Percentiles rank a stretch among this genome's conserved stretches.
Evolutionary conservation across 495 filamentous ascomycete genomes (phyloP).

Genomic region (Cryomyces minteri): DNA sequence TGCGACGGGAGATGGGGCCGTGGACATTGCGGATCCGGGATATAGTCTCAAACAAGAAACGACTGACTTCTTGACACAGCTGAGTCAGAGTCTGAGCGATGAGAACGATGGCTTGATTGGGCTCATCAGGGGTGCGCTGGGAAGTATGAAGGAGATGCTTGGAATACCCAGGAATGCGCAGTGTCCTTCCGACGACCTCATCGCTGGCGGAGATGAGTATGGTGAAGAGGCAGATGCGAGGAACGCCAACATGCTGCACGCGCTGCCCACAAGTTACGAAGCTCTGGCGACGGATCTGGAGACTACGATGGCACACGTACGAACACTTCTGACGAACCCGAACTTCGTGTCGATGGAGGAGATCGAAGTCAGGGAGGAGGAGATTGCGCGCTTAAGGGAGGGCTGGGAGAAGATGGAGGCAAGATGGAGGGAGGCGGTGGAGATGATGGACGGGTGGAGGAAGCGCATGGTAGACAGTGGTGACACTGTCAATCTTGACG

Average conservation of each 20-base stretch:
- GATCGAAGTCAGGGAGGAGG: slow-evolving; percentile 51
- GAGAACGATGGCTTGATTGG: slow-evolving; percentile 77
- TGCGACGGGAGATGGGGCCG: neutral
- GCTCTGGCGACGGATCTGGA: slow-evolving; percentile 57
- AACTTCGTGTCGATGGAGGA: slow-evolving; percentile 85
- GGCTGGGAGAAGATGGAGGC: slow-evolving; percentile 86
- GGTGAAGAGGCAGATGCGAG: slow-evolving; percentile 18
- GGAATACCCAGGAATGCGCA: slow-evolving; percentile 32
- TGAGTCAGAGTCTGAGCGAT: slow-evolving; percentile 76
- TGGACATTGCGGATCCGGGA: slow-evolving; percentile 31
- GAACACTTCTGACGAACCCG: slow-evolving; percentile 74
- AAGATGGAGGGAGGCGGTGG: slow-evolving; percentile 75
- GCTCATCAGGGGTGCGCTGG: slow-evolving; percentile 50
- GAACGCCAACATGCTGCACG: slow-evolving; percentile 13
- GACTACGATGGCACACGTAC: slow-evolving; percentile 55
- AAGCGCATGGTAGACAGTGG: slow-evolving; percentile 63
- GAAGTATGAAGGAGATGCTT: slow-evolving; percentile 59
- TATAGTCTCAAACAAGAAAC: slow-evolving; percentile 76
- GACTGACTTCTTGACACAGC: slow-evolving; percentile 74
- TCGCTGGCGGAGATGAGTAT: slow-evolving; percentile 14
- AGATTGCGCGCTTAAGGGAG: slow-evolving; percentile 61
- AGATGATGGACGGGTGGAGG: slow-evolving; percentile 87
- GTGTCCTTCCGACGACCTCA: slow-evolving; percentile 9
- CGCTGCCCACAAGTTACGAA: slow-evolving; percentile 44
- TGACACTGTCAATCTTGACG: slow-evolving; percentile 64